Conservation (phyloP, 2,329 filamentous ascomycete species). For the Periconia sp. region DNA sequence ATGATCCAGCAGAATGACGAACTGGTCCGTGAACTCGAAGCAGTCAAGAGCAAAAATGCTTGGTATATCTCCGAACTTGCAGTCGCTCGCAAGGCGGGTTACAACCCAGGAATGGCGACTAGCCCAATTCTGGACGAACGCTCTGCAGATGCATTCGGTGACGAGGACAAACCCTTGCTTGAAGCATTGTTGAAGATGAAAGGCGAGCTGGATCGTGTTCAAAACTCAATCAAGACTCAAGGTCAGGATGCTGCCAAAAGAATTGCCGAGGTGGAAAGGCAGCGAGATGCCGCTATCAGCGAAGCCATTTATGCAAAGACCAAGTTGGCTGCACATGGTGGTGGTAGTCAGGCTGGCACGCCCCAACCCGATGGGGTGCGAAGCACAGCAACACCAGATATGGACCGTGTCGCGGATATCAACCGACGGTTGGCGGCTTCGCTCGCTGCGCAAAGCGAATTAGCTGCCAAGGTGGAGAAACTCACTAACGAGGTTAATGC, state of each 20-base stretch:
- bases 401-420: constrained; percentile 73
- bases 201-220: constrained; percentile 83
- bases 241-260: constrained; percentile 81
- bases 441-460: constrained; percentile 74
- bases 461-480: constrained; percentile 75
- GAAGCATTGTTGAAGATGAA: constrained; percentile 93
- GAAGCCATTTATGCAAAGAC: constrained; percentile 96
- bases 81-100: constrained; percentile 86
- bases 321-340: constrained; percentile 79
- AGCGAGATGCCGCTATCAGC: constrained; percentile 89
- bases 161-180: constrained; percentile 88
- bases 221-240: constrained; percentile 86
- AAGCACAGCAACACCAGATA: constrained; percentile 62
- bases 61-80: constrained; percentile 97
- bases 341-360: constrained; percentile 63
- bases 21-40: constrained; percentile 83
- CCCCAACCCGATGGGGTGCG: constrained; percentile 57
- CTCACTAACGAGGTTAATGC: constrained; percentile 72
- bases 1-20: constrained; percentile 68
- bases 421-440: constrained; percentile 81
- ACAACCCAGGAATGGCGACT: constrained; percentile 69
- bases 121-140: constrained; percentile 77
- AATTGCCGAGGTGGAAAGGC: constrained; percentile 91
- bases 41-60: constrained; percentile 81
- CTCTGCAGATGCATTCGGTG: constrained; percentile 76